Conservation (phyloP, 257 asterid species). For the Osmanthus fragrans region DNA sequence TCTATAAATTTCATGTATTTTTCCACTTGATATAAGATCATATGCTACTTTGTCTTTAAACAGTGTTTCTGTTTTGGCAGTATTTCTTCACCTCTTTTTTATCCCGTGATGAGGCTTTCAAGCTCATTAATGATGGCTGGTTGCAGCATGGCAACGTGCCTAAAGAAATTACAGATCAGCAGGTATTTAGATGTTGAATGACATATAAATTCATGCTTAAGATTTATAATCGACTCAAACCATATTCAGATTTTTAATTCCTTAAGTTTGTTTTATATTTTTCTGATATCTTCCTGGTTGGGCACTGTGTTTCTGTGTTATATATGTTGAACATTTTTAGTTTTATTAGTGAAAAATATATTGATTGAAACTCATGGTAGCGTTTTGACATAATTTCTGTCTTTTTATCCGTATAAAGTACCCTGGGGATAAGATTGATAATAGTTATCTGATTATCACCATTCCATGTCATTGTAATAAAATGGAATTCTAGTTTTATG, state of each 20-base stretch:
- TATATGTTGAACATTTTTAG: background rate
- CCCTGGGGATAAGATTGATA: slow-evolving; percentile 16
- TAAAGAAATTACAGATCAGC: slow-evolving; percentile 54
- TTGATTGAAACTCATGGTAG: background rate
- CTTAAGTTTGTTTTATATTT: background rate
- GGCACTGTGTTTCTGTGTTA: slow-evolving; percentile 9
- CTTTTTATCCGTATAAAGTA: background rate
- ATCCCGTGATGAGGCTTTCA: slow-evolving; percentile 98
- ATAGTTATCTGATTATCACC: slow-evolving; percentile 4
- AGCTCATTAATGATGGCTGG: slow-evolving; percentile 92
- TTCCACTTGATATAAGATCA: background rate
- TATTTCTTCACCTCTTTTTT: slow-evolving; percentile 90
- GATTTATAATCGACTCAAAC: slow-evolving; percentile 19
- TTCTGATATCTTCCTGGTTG: slow-evolving; percentile 9
- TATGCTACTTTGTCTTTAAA: background rate
- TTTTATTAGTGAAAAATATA: background rate
- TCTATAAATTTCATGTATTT: slow-evolving; percentile 1
- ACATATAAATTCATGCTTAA: slow-evolving; percentile 8
- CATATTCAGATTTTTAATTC: slow-evolving; percentile 19
- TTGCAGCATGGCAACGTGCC: slow-evolving; percentile 46
- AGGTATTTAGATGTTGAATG: slow-evolving; percentile 40
- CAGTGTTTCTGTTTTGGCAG: slow-evolving; percentile 48
- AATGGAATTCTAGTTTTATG: background rate
- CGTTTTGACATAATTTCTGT: background rate
- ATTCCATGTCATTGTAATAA: background rate